Conservation (phyloP, 2,329 filamentous ascomycete genomes). For the Zelopaecilomyces penicillatus region DNA sequence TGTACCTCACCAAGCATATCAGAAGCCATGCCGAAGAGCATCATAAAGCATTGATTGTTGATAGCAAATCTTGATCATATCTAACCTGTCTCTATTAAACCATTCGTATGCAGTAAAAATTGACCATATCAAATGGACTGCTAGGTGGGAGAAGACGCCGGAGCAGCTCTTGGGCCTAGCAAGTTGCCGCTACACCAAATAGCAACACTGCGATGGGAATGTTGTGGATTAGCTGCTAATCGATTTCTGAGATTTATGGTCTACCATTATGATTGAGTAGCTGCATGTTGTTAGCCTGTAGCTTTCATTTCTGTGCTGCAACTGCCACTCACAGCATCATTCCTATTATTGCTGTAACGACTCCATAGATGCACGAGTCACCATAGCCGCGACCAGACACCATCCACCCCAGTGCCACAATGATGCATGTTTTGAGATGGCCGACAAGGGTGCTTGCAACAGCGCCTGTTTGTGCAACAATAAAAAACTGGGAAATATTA, state of each 20-base stretch:
- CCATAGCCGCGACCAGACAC: slow-evolving; percentile 46
- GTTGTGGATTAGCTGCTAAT: too few species aligned
- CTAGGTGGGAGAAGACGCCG: too few species aligned
- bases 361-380: slow-evolving; percentile 47
- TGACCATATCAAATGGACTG: neutral
- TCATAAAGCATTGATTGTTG: too few species aligned
- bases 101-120: neutral
- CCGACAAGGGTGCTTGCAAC: slow-evolving; percentile 59
- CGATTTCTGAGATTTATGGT: slow-evolving; percentile 25
- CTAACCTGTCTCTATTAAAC: neutral
- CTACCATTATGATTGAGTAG: slow-evolving; percentile 40
- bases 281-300: slow-evolving; percentile 19
- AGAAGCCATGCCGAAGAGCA: too few species aligned
- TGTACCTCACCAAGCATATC: too few species aligned
- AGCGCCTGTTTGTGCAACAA: slow-evolving; percentile 52
- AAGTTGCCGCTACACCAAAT: neutral
- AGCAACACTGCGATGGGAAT: neutral
- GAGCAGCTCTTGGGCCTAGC: too few species aligned
- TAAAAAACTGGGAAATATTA: slow-evolving; percentile 57
- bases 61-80: too few species aligned
- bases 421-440: slow-evolving; percentile 57
- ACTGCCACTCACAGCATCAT: slow-evolving; percentile 43
- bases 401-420: slow-evolving; percentile 56
- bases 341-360: slow-evolving; percentile 47
- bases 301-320: neutral